phyloP scores from a whole-genome alignment of 1,284 basidiomycete genomes.

The Boletellus sp. region DNA sequence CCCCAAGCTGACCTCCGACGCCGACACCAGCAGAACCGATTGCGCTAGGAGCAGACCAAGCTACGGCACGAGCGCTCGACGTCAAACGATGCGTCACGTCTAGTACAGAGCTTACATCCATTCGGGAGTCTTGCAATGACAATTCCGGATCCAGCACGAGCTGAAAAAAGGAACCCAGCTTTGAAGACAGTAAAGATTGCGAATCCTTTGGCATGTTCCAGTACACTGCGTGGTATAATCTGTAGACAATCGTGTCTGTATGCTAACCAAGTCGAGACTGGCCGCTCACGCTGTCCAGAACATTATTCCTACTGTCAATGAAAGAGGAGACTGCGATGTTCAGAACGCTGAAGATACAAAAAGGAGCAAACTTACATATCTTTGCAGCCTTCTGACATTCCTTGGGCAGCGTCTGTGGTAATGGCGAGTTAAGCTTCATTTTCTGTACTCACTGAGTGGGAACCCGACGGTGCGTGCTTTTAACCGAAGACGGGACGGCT shows the following conservation, averaged over 20 bases:
- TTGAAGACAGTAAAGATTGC: conserved; percentile 82
- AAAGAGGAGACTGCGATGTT: conserved; percentile 61
- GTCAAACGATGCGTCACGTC: background rate
- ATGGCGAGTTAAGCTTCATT: conserved; percentile 65
- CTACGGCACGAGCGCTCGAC: conserved; percentile 37
- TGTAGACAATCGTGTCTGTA: conserved; percentile 16
- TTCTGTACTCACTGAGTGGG: background rate
- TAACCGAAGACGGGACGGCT: background rate
- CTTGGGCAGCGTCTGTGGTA: conserved; percentile 69
- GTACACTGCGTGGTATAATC: conserved; percentile 64
- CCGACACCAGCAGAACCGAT: conserved; percentile 95
- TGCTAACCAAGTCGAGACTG: background rate
- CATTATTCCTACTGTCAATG: conserved; percentile 66
- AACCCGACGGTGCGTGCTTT: background rate
- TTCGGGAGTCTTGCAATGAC: conserved; percentile 86
- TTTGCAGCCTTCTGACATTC: conserved; percentile 74
- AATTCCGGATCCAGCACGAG: conserved; percentile 83
- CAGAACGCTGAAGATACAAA: conserved; percentile 4
- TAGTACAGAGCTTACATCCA: conserved; percentile 61
- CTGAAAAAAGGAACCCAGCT: conserved; percentile 75
- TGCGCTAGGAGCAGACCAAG: conserved; percentile 92
- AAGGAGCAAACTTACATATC: conserved; percentile 51
- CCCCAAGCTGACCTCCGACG: conserved; percentile 79
- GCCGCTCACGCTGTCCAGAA: conserved; percentile 57
- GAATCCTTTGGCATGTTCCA: conserved; percentile 79